A percentile compares a stretch with the other conserved stretches of the same genome.
Evolutionary conservation across 75 land plant genomes (phyloP).

Genomic region (Chamaecyparis obtusa): DNA sequence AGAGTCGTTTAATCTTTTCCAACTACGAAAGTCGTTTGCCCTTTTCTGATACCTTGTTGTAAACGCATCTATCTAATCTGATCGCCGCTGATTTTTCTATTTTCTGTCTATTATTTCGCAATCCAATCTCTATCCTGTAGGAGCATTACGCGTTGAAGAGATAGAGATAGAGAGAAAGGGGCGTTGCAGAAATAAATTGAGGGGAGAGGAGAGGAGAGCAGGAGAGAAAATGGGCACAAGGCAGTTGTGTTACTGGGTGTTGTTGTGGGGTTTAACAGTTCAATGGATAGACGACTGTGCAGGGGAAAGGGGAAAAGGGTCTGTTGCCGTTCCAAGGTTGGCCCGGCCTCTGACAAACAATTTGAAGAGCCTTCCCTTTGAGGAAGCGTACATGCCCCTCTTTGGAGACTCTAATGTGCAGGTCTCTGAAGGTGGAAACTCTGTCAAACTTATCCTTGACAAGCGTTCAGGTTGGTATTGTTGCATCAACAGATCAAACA

Average conservation of each 20-base stretch:
- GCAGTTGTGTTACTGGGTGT: not conserved
- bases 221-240: not conserved
- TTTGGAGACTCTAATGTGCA: slow-evolving; percentile 54
- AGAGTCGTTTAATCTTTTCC: not conserved
- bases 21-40: not conserved
- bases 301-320: not conserved
- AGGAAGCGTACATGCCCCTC: slow-evolving; percentile 56
- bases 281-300: not conserved
- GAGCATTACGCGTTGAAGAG: not conserved
- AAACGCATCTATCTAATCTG: not conserved
- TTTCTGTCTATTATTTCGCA: not conserved
- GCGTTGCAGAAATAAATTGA: not conserved
- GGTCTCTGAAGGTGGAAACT: slow-evolving; percentile 41
- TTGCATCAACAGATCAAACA: no score
- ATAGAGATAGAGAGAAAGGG: no score
- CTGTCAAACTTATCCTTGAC: slow-evolving; percentile 47
- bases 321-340: not conserved
- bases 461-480: slow-evolving; percentile 41
- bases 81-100: not conserved
- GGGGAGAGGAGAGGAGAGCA: not conserved
- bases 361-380: slow-evolving; percentile 37
- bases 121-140: not conserved
- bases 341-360: slow-evolving; percentile 5
- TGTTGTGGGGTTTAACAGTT: not conserved
- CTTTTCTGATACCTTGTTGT: not conserved